Percentiles rank a stretch among this genome's conserved stretches.
Evolutionary conservation across 495 filamentous ascomycete genomes (phyloP).

Genomic region (Penicillium chermesinum): DNA sequence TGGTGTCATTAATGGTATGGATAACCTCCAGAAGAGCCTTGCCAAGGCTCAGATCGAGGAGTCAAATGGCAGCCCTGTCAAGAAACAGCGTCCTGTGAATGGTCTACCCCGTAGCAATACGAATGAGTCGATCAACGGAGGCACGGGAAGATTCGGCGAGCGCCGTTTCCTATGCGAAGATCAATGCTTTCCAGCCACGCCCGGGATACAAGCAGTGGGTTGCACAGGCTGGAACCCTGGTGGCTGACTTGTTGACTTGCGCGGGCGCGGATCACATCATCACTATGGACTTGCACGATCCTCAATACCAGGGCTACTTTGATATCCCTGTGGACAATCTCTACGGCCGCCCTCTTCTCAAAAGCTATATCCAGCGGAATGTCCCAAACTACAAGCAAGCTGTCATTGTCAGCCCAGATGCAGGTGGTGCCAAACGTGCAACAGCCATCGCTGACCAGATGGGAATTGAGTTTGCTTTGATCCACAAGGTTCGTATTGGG

Average conservation of each 20-base stretch:
- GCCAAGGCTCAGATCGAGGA: conserved; percentile 56
- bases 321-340: conserved; percentile 98
- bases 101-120: conserved; percentile 55
- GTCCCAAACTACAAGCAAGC: conserved; percentile 84
- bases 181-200: conserved; percentile 65
- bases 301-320: conserved; percentile 98
- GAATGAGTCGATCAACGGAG: conserved; percentile 48
- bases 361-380: conserved; percentile 82
- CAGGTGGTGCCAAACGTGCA: conserved; percentile 91
- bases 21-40: conserved; percentile 61
- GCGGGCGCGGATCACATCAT: conserved; percentile 96
- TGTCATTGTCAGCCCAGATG: conserved; percentile 93
- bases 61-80: conserved; percentile 40
- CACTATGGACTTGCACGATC: conserved; percentile 93
- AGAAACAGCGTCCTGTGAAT: conserved; percentile 26
- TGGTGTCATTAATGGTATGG: conserved; percentile 57
- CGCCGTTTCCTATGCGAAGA: conserved; percentile 43
- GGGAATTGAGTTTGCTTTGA: conserved; percentile 89
- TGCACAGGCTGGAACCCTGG: conserved; percentile 90
- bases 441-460: conserved; percentile 95
- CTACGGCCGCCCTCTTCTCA: conserved; percentile 79
- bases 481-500: conserved; percentile 76
- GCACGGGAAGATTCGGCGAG: conserved; percentile 51
- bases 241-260: conserved; percentile 90
- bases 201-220: conserved; percentile 98